Base-by-base conservation (phyloP, 78 protist genomes). In the Dictyostelium capitatum region DNA sequence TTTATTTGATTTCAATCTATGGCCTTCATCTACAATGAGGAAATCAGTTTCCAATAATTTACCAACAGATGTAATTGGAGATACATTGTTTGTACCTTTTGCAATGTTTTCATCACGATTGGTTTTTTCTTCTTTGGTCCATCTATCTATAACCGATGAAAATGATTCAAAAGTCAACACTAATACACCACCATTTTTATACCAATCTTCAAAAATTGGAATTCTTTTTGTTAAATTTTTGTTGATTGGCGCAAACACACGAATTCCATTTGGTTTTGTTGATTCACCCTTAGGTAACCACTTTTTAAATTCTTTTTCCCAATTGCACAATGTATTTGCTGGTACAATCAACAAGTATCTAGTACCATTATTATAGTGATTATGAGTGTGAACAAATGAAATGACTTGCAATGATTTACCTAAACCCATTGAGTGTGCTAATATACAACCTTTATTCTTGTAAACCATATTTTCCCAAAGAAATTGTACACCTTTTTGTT, bases 371-470 rank as follows among this genome's bases (percentile, higher is more conserved):
- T 48, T 3, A 12, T 32, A 20, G 19, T 8, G 20, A 23, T 19
- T 20, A 20, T 85, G 92, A 19, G 96, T 77, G n/a, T 79, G 79
- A 20, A 92, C 5, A 75, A 91, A 87, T 19, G 95, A 1, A 32
- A 91, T 43, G 0, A 85, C 67, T 37, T 95, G 96, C 4, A 94
- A 30, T 7, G 98, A 79, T 78, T 97, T 97, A 37, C 98, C 98
- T 1, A 97, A 69, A 10, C 98, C 98, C 98, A 97, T 97, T 23
- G 96, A 74, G 65, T 97, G 98, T 12, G 98, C 98, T 7, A 97
- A 83, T 6, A 97, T 77, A 53, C 96, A 94, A 57, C 98, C 98
- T 30, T 53, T 67, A 9, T 72, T 62, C 64, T 78, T 64, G 69
- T 6, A 10, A 10, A 92, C 90, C 17, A 95, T 15, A 28, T 73